phyloP scores from a whole-genome alignment of 192 early-diverging fungal genomes.

The Thamnidium elegans region DNA sequence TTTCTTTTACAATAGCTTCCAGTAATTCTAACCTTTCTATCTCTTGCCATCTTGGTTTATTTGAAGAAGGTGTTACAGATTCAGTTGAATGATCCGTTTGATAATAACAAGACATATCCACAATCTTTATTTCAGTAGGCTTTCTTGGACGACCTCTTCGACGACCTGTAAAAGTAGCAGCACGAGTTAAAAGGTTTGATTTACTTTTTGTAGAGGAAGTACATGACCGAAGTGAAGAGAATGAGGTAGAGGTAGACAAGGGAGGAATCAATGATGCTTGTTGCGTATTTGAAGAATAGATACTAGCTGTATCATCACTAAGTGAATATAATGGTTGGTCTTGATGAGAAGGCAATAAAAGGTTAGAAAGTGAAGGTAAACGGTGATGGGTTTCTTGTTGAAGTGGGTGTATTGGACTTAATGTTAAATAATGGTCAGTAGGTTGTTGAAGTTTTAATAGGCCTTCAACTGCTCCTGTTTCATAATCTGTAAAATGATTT shows the following conservation, averaged over 20 bases:
- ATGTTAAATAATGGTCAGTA: too few relatives aligned
- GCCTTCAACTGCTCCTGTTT: too few relatives aligned
- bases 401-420: too few relatives aligned
- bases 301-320: too few relatives aligned
- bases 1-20: conserved; percentile 31
- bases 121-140: not conserved
- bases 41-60: conserved; percentile 34
- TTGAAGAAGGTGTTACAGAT: not conserved
- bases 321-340: too few relatives aligned
- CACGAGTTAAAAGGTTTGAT: not conserved
- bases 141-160: not conserved
- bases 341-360: not conserved
- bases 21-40: conserved; percentile 21
- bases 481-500: too few relatives aligned
- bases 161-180: not conserved
- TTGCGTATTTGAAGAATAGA: too few relatives aligned
- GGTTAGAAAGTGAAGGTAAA: not conserved
- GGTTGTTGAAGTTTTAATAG: too few relatives aligned
- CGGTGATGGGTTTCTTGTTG: not conserved
- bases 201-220: not conserved
- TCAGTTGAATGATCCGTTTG: not conserved
- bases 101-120: not conserved
- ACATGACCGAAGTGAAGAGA: not conserved
- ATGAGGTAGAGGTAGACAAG: not conserved
- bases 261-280: not conserved